Base-by-base conservation (phyloP, 768 basidiomycete species). In the Pluteus cervinus region DNA sequence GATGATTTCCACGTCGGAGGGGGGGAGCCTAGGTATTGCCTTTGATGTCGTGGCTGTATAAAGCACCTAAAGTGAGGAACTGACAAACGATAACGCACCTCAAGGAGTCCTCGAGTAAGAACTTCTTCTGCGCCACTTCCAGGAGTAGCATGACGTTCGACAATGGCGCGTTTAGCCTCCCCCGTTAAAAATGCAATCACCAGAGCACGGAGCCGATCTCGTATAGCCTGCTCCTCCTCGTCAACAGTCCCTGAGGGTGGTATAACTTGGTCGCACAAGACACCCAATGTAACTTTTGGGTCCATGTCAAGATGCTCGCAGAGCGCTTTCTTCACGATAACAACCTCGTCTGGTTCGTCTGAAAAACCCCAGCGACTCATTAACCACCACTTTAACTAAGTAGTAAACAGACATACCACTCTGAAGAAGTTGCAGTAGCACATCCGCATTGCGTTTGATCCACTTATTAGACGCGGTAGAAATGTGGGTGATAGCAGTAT, bases 401-500 rank as follows among this genome's bases (percentile, higher is more conserved):
- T 26, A 22, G 14, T 11, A 5, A 32, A 24, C 7, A 40, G 12
- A 65, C 79, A 55, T 51, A 84, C 82, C 82, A 46, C 79, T 81
- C 53, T 85, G 84, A 7, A 86, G 65, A 11, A 86, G 58, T 44
- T 86, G 83, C n/a, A 86, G 65, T 14, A 86, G 62, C 3, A 86
- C 83, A 55, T 86, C 83, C 3, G 77, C 75, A 53, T 86, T 86
- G 46, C 83, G 61, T 54, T 76, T 79, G 35, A 84, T 66, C 72
- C 73, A 78, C 49, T 71, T 76, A 32, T 52, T 63, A 39, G 76
- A 67, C 39, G 65, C 67, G 36, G 41, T 63, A 5, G 68, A 69
- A 12, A 71, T 50, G 9, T 55, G 49, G 0, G 72, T 75, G 38
- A 86, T 71, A 2, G 81, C 77, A 12, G 59, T 54, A 52, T 86